Conservation (phyloP, 179 eudicot species). For the Amaranthus tricolor region DNA sequence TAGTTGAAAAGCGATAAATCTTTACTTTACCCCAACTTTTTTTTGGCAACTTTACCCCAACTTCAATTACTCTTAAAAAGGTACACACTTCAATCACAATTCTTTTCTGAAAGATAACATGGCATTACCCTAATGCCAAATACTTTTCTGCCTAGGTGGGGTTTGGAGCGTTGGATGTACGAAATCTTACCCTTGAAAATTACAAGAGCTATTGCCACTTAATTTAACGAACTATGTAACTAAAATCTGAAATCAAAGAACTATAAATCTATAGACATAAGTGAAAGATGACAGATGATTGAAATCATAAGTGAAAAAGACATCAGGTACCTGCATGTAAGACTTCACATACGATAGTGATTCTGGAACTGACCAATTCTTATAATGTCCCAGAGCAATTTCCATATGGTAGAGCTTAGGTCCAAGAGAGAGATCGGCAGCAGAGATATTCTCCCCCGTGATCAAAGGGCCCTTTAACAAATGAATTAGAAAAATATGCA, state of each 20-base stretch:
- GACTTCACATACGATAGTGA: slow-evolving; percentile 64
- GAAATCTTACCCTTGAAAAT: too few species aligned
- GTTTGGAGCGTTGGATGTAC: too few species aligned
- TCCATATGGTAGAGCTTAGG: slow-evolving; percentile 95
- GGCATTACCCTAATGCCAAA: too few species aligned
- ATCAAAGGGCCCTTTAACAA: slow-evolving; percentile 78
- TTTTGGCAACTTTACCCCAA: background rate
- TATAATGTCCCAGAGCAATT: slow-evolving; percentile 75
- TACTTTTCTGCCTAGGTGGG: too few species aligned
- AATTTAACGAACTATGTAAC: too few species aligned
- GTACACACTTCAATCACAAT: background rate
- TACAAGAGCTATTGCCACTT: too few species aligned
- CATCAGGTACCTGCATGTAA: slow-evolving; percentile 71
- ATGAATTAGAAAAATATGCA: background rate
- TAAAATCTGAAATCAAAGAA: too few species aligned
- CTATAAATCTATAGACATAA: too few species aligned
- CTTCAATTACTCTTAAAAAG: background rate
- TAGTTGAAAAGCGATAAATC: background rate
- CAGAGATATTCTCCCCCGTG: slow-evolving; percentile 64
- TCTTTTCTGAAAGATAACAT: background rate
- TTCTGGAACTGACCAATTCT: slow-evolving; percentile 87
- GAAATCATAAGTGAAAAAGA: background rate
- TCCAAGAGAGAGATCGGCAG: slow-evolving; percentile 85
- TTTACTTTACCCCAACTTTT: background rate
- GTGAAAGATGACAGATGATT: background rate